Evolutionary conservation across 768 basidiomycete species (phyloP).

Genomic region (Tricholoma furcatifolium): DNA sequence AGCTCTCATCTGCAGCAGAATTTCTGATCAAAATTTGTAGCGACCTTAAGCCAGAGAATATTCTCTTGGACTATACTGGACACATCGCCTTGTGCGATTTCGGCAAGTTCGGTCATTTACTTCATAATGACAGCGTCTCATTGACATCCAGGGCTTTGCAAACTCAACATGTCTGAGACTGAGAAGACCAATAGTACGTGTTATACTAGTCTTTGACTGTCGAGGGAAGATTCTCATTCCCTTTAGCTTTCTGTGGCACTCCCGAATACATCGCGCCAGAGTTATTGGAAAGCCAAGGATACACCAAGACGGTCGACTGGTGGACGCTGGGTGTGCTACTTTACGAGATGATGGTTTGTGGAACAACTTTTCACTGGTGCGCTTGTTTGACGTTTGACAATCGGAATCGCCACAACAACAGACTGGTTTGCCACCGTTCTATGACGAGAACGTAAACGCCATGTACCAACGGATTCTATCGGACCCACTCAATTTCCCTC

Average conservation of each 20-base stretch:
- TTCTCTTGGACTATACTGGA: conserved; percentile 94
- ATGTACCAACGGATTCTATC: conserved; percentile 96
- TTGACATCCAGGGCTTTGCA: conserved; percentile 65
- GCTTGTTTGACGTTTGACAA: too few species aligned
- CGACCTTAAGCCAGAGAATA: conserved; percentile 98
- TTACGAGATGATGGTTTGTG: conserved; percentile 90
- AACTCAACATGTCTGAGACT: conserved; percentile 95
- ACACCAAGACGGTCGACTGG: conserved; percentile 99
- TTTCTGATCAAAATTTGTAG: conserved; percentile 34
- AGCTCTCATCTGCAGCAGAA: not conserved
- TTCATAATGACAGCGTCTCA: not conserved
- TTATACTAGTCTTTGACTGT: not conserved
- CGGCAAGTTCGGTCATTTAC: conserved; percentile 40
- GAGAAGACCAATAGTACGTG: conserved; percentile 93
- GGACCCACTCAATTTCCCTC: conserved; percentile 90
- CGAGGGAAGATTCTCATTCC: conserved; percentile 7
- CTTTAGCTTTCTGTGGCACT: conserved; percentile 91
- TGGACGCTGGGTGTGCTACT: conserved; percentile 96
- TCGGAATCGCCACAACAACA: conserved; percentile 26
- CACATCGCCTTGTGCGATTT: conserved; percentile 99
- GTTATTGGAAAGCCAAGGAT: conserved; percentile 92
- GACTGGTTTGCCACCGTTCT: conserved; percentile 97
- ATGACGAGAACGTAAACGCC: conserved; percentile 97
- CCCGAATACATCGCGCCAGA: conserved; percentile 99
- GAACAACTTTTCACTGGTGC: conserved; percentile 1